Conservation (phyloP, 495 filamentous ascomycete genomes). For the Rostrohypoxylon terebratum region DNA sequence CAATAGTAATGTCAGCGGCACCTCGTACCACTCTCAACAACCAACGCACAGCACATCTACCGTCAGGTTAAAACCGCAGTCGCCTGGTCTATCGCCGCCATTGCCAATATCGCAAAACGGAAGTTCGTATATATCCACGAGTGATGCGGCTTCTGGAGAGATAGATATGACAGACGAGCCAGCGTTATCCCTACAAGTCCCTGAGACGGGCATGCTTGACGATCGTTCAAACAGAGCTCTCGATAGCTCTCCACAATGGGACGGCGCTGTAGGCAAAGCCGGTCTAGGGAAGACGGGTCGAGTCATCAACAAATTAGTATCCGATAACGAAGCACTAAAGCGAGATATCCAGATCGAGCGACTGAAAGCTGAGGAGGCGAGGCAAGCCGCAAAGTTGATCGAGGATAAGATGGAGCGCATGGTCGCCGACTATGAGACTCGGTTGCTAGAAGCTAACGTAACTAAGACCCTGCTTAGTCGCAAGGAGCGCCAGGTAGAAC, state of each 20-base stretch:
- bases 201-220: conserved; percentile 52
- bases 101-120: conserved; percentile 31
- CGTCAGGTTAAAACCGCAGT: conserved; percentile 48
- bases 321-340: conserved; percentile 86
- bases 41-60: conserved; percentile 45
- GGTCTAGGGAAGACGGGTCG: conserved; percentile 90
- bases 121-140: conserved; percentile 36
- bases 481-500: conserved; percentile 84
- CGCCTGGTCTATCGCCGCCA: conserved; percentile 33
- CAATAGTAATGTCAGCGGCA: conserved; percentile 59
- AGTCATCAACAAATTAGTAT: conserved; percentile 89
- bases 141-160: conserved; percentile 30
- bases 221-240: conserved; percentile 31
- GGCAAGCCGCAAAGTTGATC: conserved; percentile 76
- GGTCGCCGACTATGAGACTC: conserved; percentile 72
- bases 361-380: conserved; percentile 76
- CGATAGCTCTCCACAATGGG: conserved; percentile 65
- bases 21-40: conserved; percentile 53
- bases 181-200: conserved; percentile 33
- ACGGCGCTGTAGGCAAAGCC: conserved; percentile 80
- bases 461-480: conserved; percentile 77
- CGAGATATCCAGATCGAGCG: conserved; percentile 82
- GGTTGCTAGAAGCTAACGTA: conserved; percentile 75
- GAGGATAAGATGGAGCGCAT: conserved; percentile 78
- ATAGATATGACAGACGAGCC: conserved; percentile 33